These are phyloP conservation scores for Candida labiduridarum DNA, from an alignment of 1,139 yeast genomes.

Conservation along the genomic window DNA sequence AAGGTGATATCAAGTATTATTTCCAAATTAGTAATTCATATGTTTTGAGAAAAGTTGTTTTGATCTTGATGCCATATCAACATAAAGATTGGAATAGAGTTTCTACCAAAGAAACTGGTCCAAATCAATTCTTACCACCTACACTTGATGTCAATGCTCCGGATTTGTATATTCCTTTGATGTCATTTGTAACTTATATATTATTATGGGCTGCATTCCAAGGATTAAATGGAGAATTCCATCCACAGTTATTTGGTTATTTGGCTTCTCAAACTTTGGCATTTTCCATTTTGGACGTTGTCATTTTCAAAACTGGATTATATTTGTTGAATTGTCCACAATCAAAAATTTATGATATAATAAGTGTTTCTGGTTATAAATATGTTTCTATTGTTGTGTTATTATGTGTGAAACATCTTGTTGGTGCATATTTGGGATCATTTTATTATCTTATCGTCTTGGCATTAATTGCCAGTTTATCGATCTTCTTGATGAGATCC, in stretches of 20 bases:
- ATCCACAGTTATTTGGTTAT: constrained; percentile 88
- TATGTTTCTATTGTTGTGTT: constrained; percentile 75
- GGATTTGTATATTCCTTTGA: constrained; percentile 91
- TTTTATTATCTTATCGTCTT: constrained; percentile 45
- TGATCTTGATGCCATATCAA: constrained; percentile 84
- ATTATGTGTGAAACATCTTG: constrained; percentile 49
- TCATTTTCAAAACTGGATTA: constrained; percentile 46
- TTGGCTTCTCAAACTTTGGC: constrained; percentile 91
- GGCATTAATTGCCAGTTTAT: constrained; percentile 52
- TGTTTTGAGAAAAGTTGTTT: constrained; percentile 70
- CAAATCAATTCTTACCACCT: constrained; percentile 68
- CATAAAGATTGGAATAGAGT: constrained; percentile 78
- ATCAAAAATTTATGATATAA: constrained; percentile 73
- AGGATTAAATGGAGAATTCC: constrained; percentile 88
- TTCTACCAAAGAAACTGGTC: constrained; percentile 43
- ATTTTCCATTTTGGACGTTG: constrained; percentile 69
- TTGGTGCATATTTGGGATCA: constrained; percentile 32
- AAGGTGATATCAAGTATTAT: constrained; percentile 63
- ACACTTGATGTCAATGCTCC: constrained; percentile 90
- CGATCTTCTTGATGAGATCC: constrained; percentile 80
- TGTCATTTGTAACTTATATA: constrained; percentile 90
- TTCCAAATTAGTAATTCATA: constrained; percentile 91
- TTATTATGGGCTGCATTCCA: constrained; percentile 82
- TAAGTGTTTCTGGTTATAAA: constrained; percentile 92
- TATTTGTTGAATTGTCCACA: constrained; percentile 53